phyloP scores from a whole-genome alignment of 495 filamentous ascomycete species.

The Zalerion maritima region DNA sequence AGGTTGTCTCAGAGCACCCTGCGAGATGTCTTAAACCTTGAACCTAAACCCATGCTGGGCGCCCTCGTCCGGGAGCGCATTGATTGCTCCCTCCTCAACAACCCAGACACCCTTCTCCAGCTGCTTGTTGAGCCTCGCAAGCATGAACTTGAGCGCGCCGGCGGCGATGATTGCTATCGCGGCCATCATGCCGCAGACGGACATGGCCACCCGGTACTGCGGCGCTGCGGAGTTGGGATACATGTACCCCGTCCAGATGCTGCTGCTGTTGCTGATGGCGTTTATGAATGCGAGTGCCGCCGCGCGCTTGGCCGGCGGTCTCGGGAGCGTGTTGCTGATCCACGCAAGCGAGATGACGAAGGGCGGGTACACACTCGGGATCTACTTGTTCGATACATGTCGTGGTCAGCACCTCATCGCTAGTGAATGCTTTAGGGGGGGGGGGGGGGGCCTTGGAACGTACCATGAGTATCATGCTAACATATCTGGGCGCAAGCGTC shows the following conservation, averaged over 20 bases:
- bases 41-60: conserved; percentile 50
- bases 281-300: conserved; percentile 73
- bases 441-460: conserved; percentile 6
- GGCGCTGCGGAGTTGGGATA: conserved; percentile 27
- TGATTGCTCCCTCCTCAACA: conserved; percentile 28
- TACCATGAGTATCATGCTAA: conserved; percentile 77
- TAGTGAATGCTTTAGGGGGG: conserved; percentile 1
- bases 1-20: no score
- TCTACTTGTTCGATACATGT: conserved; percentile 4
- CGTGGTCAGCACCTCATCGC: background rate
- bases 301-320: conserved; percentile 74
- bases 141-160: conserved; percentile 45
- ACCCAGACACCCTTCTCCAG: conserved; percentile 41
- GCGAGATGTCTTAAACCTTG: conserved; percentile 30
- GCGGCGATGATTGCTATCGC: conserved; percentile 53
- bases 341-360: conserved; percentile 64
- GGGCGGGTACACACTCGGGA: conserved; percentile 44
- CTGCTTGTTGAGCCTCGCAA: conserved; percentile 58
- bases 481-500: conserved; percentile 48
- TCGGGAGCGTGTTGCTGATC: conserved; percentile 67
- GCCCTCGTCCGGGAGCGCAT: conserved; percentile 37
- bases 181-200: conserved; percentile 55
- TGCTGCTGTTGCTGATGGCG: conserved; percentile 56
- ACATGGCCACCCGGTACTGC: conserved; percentile 51
- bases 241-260: conserved; percentile 68